These are phyloP conservation scores for Hymenoscyphus infarciens DNA, from an alignment of 2,329 filamentous ascomycete genomes.

Conservation along the genomic window DNA sequence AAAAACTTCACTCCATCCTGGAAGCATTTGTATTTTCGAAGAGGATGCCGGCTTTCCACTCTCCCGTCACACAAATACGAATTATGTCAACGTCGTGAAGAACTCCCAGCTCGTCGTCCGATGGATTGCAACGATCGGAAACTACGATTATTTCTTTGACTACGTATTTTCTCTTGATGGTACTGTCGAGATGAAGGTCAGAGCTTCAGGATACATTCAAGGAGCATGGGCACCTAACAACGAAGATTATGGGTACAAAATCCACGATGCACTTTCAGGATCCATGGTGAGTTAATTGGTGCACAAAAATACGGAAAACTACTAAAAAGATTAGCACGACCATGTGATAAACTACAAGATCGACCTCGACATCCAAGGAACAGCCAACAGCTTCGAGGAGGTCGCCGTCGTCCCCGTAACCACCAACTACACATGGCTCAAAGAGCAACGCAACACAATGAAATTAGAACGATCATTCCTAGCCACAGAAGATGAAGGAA, in stretches of 20 bases:
- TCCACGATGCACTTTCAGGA: slow-evolving; percentile 46
- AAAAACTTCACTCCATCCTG: slow-evolving; percentile 43
- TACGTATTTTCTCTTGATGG: slow-evolving; percentile 52
- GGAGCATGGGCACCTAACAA: slow-evolving; percentile 44
- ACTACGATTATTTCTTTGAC: slow-evolving; percentile 52
- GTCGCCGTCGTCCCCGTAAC: not conserved
- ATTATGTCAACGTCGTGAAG: slow-evolving; percentile 44
- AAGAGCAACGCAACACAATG: slow-evolving; percentile 30
- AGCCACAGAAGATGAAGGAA: slow-evolving; percentile 42
- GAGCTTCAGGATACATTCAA: slow-evolving; percentile 52
- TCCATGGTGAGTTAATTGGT: slow-evolving; percentile 37
- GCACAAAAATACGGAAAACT: not conserved
- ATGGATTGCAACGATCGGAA: slow-evolving; percentile 48
- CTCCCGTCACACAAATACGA: slow-evolving; percentile 43
- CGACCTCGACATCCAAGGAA: slow-evolving; percentile 50
- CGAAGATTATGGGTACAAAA: slow-evolving; percentile 47
- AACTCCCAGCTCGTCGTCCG: slow-evolving; percentile 47
- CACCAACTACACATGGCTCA: slow-evolving; percentile 35
- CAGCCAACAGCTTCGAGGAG: slow-evolving; percentile 36
- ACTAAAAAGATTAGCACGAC: slow-evolving; percentile 39
- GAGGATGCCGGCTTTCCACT: slow-evolving; percentile 47
- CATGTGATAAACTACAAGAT: slow-evolving; percentile 54
- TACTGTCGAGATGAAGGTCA: slow-evolving; percentile 44
- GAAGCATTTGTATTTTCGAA: slow-evolving; percentile 56
- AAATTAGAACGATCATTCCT: slow-evolving; percentile 41